Evolutionary conservation across 768 basidiomycete species (phyloP), one percentile per base, ranked within the genome.

Genomic region (Boletus fagicola): DNA sequence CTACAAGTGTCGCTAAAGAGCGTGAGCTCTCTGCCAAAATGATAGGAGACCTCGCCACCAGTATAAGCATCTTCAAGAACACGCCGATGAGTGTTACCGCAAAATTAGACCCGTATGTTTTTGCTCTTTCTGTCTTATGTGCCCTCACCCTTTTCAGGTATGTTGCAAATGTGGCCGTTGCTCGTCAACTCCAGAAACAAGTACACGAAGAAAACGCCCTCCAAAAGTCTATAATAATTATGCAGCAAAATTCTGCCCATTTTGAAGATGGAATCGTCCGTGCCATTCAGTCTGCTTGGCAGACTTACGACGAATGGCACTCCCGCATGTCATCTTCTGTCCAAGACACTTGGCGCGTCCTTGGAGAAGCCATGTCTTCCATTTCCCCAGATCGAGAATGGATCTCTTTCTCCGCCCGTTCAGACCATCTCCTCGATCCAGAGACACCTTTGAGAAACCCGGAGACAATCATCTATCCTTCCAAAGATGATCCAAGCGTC

Each of bases 251-350:
- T 71, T 91, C 88, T 16, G 96, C 95, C 22, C 88, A 95, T 70
- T 99, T 99, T 65, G 97, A 98, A 73, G 91, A 93, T 62, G 95
- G 94, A 51, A 92, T 99, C 65, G 93, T 99, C 28, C 90, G 92
- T 57, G 86, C 93, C 3, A 83, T 99, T 60, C 94, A 98, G 73
- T 94, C 93, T 20, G 94, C 97, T 0, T 99, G 97, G 97, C 84
- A 88, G 55, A 98, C 96, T 0, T 99, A 90, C 69, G 92, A 95
- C 65, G 96, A 98, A 66, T 94, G 91, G 92, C 84, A 88, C 45
- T 81, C 88, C 3, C 91, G 97, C 65, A 89, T 92, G 78, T 81
- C 84, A 30, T 69, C 76, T 33, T 75, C 85, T 24, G 83, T 90
- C 8, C 88, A 91, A 68, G 86, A 90, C 53, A 86, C 87, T 0